Percentiles rank a stretch among this genome's conserved stretches.
Conservation (phyloP, 1,139 yeast genomes). For the Debaryomyces singareniensis region DNA sequence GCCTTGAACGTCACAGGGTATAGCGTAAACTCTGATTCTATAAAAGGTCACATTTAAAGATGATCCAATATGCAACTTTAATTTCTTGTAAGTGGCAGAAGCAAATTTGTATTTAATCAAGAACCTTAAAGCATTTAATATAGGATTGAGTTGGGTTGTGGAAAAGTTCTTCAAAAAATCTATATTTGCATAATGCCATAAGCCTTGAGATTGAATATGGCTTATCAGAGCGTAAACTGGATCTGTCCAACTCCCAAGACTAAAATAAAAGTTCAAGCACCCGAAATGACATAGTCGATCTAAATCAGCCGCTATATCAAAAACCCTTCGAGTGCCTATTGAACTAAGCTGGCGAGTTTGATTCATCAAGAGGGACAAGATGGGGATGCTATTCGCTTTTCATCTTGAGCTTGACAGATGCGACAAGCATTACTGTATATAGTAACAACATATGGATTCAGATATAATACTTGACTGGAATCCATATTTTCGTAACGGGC, state of each 20-base stretch:
- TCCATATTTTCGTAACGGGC: too few species aligned
- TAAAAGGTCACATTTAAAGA: conserved; percentile 10
- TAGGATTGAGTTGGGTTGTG: conserved; percentile 10
- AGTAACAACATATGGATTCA: too few species aligned
- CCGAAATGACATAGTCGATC: conserved; percentile 41
- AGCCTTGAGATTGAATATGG: conserved; percentile 10
- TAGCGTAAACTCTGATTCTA: conserved; percentile 40
- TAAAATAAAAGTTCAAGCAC: conserved; percentile 30
- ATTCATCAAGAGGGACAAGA: too few species aligned
- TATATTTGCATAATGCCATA: conserved; percentile 53
- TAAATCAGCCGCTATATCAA: conserved; percentile 35
- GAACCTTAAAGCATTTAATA: conserved; percentile 30
- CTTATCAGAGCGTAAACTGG: conserved; percentile 12
- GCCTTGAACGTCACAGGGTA: conserved; percentile 43
- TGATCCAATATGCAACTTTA: conserved; percentile 4
- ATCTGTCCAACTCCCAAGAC: conserved; percentile 26
- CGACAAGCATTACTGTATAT: too few species aligned
- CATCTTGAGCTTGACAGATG: too few species aligned
- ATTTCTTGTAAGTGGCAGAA: conserved; percentile 38
- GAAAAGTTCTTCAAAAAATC: conserved; percentile 13
- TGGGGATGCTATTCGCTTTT: too few species aligned
- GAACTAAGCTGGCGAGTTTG: too few species aligned
- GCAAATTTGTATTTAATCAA: conserved; percentile 32
- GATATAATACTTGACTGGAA: too few species aligned
- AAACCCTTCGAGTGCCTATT: too few species aligned